Conservation (phyloP, 2,329 filamentous ascomycete species). For the Albifimbria verrucaria region DNA sequence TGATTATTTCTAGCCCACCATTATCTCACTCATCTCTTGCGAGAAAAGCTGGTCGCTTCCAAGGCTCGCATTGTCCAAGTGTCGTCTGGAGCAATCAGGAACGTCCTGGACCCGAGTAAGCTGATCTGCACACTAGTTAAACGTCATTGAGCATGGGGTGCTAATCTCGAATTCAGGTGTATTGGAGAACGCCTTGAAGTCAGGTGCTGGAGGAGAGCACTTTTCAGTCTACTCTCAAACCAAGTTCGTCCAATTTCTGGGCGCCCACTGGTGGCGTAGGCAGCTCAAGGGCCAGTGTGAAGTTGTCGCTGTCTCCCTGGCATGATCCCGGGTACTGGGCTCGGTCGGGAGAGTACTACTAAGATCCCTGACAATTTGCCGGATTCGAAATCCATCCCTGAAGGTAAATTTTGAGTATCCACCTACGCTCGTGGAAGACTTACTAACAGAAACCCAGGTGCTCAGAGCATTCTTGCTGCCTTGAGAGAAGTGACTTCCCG, state of each 20-base stretch:
- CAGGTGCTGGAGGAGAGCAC: conserved; percentile 28
- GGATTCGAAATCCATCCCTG: conserved; percentile 44
- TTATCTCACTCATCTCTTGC: conserved; percentile 47
- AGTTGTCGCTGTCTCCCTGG: conserved; percentile 54
- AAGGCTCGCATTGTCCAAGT: conserved; percentile 46
- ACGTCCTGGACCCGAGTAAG: conserved; percentile 35
- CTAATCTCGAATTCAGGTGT: conserved; percentile 21
- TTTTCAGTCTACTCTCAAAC: conserved; percentile 35
- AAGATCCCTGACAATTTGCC: conserved; percentile 28
- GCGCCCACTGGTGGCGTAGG: conserved; percentile 54
- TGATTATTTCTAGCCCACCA: conserved; percentile 42
- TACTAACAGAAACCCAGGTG: conserved; percentile 29
- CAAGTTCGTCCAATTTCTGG: conserved; percentile 50
- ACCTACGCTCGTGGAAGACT: not conserved
- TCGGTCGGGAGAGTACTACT: conserved; percentile 29
- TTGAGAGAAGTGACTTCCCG: conserved; percentile 40
- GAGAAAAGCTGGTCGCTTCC: conserved; percentile 43
- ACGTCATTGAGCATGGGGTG: not conserved
- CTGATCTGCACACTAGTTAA: not conserved
- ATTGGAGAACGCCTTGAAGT: conserved; percentile 36
- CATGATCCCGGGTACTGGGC: conserved; percentile 45
- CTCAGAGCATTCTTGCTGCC: conserved; percentile 40
- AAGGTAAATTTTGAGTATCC: conserved; percentile 32
- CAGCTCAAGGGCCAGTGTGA: conserved; percentile 39
- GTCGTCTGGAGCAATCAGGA: conserved; percentile 45